Percentiles rank a stretch among this genome's conserved stretches.
phyloP scores from a whole-genome alignment of 208 protist genomes.

The Leishmania arabica region DNA sequence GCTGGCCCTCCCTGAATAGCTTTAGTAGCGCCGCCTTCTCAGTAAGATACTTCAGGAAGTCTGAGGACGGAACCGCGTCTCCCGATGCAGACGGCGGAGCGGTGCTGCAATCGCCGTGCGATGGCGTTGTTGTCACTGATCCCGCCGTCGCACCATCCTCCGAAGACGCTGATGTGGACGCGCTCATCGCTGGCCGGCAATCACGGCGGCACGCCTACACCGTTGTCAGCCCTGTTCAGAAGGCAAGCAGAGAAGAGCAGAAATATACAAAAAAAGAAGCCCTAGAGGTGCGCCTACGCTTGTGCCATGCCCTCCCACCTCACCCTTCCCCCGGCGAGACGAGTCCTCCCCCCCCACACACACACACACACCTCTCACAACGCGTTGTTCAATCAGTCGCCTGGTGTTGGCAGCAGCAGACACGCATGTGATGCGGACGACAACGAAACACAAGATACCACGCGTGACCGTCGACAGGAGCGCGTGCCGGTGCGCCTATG shows the following conservation, averaged over 20 bases:
- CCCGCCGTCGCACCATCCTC: neutral
- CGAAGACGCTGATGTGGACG: neutral
- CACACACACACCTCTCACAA: neutral
- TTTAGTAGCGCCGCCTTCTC: slow-evolving; percentile 9
- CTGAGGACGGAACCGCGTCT: neutral
- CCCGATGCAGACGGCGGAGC: neutral
- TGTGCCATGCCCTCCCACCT: neutral
- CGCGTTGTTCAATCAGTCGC: neutral
- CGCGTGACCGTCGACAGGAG: neutral
- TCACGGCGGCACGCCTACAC: neutral
- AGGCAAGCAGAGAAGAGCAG: neutral
- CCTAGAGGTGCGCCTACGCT: neutral
- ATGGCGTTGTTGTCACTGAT: neutral
- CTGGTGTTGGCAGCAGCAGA: neutral
- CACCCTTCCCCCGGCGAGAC: neutral
- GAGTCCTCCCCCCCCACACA: neutral
- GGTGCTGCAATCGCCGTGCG: neutral
- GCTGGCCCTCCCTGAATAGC: neutral
- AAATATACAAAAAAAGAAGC: neutral
- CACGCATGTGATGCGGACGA: neutral
- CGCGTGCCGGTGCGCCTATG: neutral
- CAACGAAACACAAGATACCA: neutral
- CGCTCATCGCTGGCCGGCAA: neutral
- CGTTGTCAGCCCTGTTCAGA: neutral
- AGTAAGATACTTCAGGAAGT: slow-evolving; percentile 8